Evolutionary conservation across 495 filamentous ascomycete genomes (phyloP).

Genomic region (Penicillium waksmanii): DNA sequence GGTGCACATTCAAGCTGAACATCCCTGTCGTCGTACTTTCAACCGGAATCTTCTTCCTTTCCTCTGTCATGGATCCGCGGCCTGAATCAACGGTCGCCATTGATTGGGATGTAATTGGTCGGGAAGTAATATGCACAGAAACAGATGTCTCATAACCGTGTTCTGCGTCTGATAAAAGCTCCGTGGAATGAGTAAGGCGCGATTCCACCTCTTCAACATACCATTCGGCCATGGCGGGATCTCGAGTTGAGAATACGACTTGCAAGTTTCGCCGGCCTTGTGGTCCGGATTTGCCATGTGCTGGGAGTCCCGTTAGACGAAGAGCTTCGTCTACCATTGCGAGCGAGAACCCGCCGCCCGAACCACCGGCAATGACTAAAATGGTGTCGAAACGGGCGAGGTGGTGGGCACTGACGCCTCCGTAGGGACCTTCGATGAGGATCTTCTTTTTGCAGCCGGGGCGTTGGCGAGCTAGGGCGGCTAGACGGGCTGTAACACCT

Average conservation of each 20-base stretch:
- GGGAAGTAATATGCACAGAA: slow-evolving; percentile 34
- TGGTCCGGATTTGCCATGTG: neutral
- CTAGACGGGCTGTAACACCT: slow-evolving; percentile 49
- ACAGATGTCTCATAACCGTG: slow-evolving; percentile 38
- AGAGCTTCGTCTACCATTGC: slow-evolving; percentile 36
- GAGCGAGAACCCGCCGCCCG: slow-evolving; percentile 56
- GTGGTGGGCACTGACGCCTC: slow-evolving; percentile 39
- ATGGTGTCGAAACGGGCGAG: slow-evolving; percentile 37
- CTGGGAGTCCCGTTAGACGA: slow-evolving; percentile 14
- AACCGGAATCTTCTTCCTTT: slow-evolving; percentile 11
- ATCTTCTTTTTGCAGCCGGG: slow-evolving; percentile 38
- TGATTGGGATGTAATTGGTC: slow-evolving; percentile 11
- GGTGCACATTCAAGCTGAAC: slow-evolving; percentile 28
- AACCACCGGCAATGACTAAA: slow-evolving; percentile 58
- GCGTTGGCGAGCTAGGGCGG: slow-evolving; percentile 30
- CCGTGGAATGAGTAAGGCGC: slow-evolving; percentile 26
- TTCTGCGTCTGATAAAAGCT: slow-evolving; percentile 12
- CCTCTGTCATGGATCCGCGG: neutral
- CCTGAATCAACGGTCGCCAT: slow-evolving; percentile 16
- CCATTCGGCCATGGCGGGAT: slow-evolving; percentile 32
- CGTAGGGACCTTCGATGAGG: slow-evolving; percentile 55
- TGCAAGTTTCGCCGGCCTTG: slow-evolving; percentile 26
- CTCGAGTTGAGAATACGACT: slow-evolving; percentile 34
- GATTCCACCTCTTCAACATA: slow-evolving; percentile 32
- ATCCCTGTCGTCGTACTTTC: slow-evolving; percentile 25